Percentiles rank a stretch among this genome's conserved stretches.
phyloP scores from a whole-genome alignment of 139 green algal species.

The Dunaliella primolecta region DNA sequence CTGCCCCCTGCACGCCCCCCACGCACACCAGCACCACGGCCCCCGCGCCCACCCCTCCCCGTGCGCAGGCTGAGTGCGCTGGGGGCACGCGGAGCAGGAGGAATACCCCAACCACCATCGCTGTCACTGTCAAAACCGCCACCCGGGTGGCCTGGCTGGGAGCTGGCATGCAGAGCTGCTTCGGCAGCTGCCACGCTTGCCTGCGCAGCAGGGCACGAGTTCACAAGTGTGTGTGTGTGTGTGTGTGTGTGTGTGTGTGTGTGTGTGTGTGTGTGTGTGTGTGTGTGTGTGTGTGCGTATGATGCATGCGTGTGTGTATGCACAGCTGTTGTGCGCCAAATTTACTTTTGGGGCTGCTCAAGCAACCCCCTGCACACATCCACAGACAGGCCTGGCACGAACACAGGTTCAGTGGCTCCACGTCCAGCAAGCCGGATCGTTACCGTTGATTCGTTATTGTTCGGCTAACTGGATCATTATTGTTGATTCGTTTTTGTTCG shows the following conservation, averaged over 20 bases:
- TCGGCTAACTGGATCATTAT: no score
- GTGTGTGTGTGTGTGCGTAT: not conserved
- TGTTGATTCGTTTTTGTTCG: no score
- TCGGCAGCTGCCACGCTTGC: not conserved
- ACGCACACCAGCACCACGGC: constrained; percentile 10
- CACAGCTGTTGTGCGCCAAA: not conserved
- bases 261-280: not conserved
- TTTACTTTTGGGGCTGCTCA: no score
- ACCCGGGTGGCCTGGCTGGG: not conserved
- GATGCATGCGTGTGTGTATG: not conserved
- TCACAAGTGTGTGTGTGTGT: not conserved
- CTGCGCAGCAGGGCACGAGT: not conserved
- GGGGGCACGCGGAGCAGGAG: constrained; percentile 1
- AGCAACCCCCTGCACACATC: no score
- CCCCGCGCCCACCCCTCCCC: constrained; percentile 28
- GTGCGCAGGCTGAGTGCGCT: constrained; percentile 18
- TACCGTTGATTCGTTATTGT: no score
- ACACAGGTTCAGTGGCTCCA: no score
- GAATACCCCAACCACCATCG: constrained; percentile 65
- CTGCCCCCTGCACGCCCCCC: not conserved
- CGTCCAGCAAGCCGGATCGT: no score
- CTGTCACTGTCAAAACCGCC: constrained; percentile 60
- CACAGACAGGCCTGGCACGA: no score
- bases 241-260: not conserved
- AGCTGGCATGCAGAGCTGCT: not conserved